Percentiles rank a stretch among this genome's conserved stretches.
Evolutionary conservation across 2,329 filamentous ascomycete genomes (phyloP).

Genomic region (Exophiala lecanii-corni): DNA sequence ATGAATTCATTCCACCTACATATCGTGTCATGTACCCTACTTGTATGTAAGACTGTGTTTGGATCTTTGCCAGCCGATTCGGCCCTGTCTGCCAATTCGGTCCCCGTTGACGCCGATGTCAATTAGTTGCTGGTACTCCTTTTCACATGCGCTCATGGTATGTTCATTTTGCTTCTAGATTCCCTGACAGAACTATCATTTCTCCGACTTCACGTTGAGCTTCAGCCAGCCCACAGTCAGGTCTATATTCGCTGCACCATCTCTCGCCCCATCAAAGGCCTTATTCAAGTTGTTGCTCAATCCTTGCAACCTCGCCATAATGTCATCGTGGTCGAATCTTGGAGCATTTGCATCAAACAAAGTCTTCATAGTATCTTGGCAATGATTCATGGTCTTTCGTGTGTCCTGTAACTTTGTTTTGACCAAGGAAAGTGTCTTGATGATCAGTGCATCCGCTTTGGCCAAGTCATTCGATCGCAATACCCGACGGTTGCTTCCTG

Average conservation of each 20-base stretch:
- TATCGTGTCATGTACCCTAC: too few relatives aligned
- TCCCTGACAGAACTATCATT: too few relatives aligned
- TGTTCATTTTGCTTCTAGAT: too few relatives aligned
- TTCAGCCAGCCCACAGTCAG: constrained; percentile 8
- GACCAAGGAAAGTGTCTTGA: constrained; percentile 12
- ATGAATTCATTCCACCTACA: too few relatives aligned
- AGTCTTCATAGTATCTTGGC: constrained; percentile 18
- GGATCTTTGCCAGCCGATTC: too few relatives aligned
- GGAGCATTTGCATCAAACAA: constrained; percentile 15
- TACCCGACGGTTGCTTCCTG: not conserved
- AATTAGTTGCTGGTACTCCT: too few relatives aligned
- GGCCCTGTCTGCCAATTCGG: too few relatives aligned
- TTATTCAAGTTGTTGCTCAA: constrained; percentile 17
- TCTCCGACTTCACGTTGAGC: too few relatives aligned
- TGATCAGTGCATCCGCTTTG: constrained; percentile 5
- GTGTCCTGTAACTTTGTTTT: constrained; percentile 16
- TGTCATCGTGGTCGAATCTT: constrained; percentile 14
- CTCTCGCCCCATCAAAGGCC: constrained; percentile 14
- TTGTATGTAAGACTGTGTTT: too few relatives aligned
- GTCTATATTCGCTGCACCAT: constrained; percentile 15
- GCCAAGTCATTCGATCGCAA: not conserved
- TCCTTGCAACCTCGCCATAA: constrained; percentile 14
- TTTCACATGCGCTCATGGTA: too few relatives aligned
- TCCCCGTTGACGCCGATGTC: too few relatives aligned
- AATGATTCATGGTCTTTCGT: constrained; percentile 11